phyloP scores from a whole-genome alignment of 441 rosid species.

The Populus hybrid region DNA sequence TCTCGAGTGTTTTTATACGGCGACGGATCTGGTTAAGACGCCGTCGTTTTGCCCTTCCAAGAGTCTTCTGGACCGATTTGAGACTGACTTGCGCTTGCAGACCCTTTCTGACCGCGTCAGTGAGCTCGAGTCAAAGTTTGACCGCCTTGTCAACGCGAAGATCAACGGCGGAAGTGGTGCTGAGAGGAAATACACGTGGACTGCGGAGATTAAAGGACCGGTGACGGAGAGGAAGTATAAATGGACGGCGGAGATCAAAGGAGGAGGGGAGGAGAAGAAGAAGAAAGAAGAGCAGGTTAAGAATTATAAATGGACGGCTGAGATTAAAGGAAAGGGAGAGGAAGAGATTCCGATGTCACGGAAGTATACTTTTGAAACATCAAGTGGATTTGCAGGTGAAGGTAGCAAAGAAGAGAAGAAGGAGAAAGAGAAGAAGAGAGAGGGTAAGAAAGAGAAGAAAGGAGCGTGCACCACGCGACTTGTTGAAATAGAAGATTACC shows the following conservation, averaged over 20 bases:
- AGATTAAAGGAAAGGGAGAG: slow-evolving; percentile 58
- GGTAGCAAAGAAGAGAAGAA: slow-evolving; percentile 37
- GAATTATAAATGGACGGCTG: slow-evolving; percentile 72
- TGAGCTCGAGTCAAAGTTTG: slow-evolving; percentile 66
- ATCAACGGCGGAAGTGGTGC: slow-evolving; percentile 16
- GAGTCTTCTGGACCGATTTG: slow-evolving; percentile 40
- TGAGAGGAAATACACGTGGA: slow-evolving; percentile 70
- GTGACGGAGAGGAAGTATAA: slow-evolving; percentile 62
- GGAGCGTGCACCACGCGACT: slow-evolving; percentile 34
- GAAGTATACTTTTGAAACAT: slow-evolving; percentile 55
- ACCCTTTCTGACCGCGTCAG: slow-evolving; percentile 59
- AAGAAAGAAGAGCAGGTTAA: slow-evolving; percentile 29
- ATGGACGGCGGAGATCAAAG: slow-evolving; percentile 59
- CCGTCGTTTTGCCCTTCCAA: slow-evolving; percentile 46
- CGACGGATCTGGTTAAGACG: slow-evolving; percentile 58
- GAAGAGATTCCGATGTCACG: slow-evolving; percentile 43
- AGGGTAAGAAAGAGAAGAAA: slow-evolving; percentile 38
- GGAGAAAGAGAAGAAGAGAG: slow-evolving; percentile 38
- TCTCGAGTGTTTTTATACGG: slow-evolving; percentile 41
- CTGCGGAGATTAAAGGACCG: slow-evolving; percentile 68
- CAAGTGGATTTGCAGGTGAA: slow-evolving; percentile 40
- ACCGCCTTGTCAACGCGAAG: slow-evolving; percentile 36
- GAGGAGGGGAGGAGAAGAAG: slow-evolving; percentile 39
- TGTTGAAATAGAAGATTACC: slow-evolving; percentile 65
- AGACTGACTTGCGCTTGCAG: slow-evolving; percentile 41